phyloP scores from a whole-genome alignment of 257 asterid genomes.

The Solanum tarapatanum region DNA sequence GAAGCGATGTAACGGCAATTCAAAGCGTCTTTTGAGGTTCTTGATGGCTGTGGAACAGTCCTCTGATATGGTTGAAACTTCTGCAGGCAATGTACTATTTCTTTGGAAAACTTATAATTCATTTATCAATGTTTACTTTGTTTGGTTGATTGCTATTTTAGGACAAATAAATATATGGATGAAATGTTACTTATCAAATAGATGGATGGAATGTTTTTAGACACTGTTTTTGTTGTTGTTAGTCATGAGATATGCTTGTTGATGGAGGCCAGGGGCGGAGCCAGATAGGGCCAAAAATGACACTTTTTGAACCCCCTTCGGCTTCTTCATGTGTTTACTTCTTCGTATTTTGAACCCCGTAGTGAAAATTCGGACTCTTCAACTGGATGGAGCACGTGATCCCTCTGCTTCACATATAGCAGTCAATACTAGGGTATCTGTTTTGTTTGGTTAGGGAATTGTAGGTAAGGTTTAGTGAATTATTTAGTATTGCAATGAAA shows the following conservation, averaged over 20 bases:
- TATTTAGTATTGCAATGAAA: not conserved
- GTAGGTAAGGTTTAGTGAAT: not conserved
- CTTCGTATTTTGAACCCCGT: not conserved
- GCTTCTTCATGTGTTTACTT: not conserved
- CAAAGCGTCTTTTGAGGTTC: constrained; percentile 67
- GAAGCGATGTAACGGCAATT: constrained; percentile 48
- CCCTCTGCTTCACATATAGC: not conserved
- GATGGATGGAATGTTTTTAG: not conserved
- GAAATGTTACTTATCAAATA: not conserved
- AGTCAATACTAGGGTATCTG: not conserved
- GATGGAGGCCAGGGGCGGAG: not conserved
- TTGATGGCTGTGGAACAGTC: constrained; percentile 70
- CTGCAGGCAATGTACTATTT: constrained; percentile 75
- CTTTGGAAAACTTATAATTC: not conserved
- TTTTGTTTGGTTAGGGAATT: not conserved
- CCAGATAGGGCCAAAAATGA: not conserved
- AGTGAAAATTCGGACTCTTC: not conserved
- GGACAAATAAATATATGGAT: not conserved
- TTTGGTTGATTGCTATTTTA: not conserved
- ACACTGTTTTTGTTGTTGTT: not conserved
- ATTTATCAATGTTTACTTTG: not conserved
- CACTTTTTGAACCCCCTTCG: not conserved
- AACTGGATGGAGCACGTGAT: not conserved
- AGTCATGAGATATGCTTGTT: not conserved
- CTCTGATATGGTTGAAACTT: constrained; percentile 53